These are phyloP conservation scores for Fusarium lateritium DNA, from an alignment of 2,329 filamentous ascomycete genomes.

Conservation along the genomic window DNA sequence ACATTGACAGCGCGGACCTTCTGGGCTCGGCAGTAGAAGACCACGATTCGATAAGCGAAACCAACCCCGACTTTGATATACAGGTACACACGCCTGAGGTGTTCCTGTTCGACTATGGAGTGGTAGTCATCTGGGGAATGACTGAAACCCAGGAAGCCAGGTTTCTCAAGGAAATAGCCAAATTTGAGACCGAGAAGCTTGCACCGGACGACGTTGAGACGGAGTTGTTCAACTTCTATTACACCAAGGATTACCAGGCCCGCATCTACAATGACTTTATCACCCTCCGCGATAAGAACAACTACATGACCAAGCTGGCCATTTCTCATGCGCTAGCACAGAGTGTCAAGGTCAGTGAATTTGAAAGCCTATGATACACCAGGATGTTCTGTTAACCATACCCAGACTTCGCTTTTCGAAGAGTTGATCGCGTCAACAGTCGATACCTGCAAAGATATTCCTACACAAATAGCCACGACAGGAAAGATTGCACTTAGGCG, in stretches of 20 bases:
- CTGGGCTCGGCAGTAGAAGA: slow-evolving; percentile 55
- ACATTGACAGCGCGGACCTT: slow-evolving; percentile 52
- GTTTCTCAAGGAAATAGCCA: slow-evolving; percentile 93
- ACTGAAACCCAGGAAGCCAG: slow-evolving; percentile 87
- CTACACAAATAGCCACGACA: slow-evolving; percentile 90
- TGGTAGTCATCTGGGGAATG: slow-evolving; percentile 99
- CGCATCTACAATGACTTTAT: slow-evolving; percentile 99
- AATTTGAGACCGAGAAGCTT: slow-evolving; percentile 94
- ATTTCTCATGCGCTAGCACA: slow-evolving; percentile 97
- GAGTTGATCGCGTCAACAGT: slow-evolving; percentile 95
- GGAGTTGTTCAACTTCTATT: slow-evolving; percentile 99
- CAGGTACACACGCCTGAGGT: slow-evolving; percentile 93
- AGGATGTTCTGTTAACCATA: slow-evolving; percentile 34
- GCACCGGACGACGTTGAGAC: slow-evolving; percentile 91
- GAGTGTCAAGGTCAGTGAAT: slow-evolving; percentile 82
- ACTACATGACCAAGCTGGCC: slow-evolving; percentile 98
- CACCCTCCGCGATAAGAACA: slow-evolving; percentile 90
- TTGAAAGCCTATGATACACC: neutral
- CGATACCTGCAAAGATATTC: slow-evolving; percentile 92
- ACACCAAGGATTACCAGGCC: slow-evolving; percentile 96
- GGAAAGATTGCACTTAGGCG: slow-evolving; percentile 92
- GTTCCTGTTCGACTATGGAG: slow-evolving; percentile 97
- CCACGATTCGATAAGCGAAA: slow-evolving; percentile 58
- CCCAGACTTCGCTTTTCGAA: slow-evolving; percentile 91
- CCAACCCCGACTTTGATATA: slow-evolving; percentile 83